Evolutionary conservation across 371 early-diverging fungal genomes (phyloP).

Genomic region (Apophysomyces elegans): DNA sequence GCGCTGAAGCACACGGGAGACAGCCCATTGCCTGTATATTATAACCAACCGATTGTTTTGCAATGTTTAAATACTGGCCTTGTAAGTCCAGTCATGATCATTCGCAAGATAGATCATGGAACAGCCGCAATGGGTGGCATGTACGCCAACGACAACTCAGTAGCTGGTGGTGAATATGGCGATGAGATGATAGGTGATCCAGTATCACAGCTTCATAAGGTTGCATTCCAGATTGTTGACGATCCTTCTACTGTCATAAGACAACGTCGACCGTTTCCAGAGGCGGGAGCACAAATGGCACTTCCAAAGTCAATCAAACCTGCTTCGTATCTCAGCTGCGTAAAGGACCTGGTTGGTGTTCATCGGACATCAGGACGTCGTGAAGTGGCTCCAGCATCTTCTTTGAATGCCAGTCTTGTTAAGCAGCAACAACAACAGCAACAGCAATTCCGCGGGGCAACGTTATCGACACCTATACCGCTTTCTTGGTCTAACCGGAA

Average conservation of each 20-base stretch:
- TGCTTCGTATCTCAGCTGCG: constrained; percentile 26
- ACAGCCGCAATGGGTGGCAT: constrained; percentile 67
- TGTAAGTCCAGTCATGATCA: constrained; percentile 74
- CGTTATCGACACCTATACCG: constrained; percentile 8
- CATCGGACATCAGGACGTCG: constrained; percentile 13
- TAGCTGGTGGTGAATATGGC: constrained; percentile 47
- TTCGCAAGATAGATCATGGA: constrained; percentile 76
- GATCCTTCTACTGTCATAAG: constrained; percentile 18
- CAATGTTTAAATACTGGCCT: constrained; percentile 78
- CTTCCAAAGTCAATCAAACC: constrained; percentile 15
- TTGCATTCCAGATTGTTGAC: constrained; percentile 76
- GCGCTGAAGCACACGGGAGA: constrained; percentile 50
- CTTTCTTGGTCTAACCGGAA: constrained; percentile 9
- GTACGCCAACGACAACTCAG: constrained; percentile 9
- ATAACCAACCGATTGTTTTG: constrained; percentile 77
- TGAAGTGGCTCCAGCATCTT: background rate
- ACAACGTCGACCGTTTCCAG: background rate
- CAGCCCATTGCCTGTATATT: constrained; percentile 67
- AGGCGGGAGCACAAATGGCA: background rate
- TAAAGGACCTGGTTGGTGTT: constrained; percentile 32
- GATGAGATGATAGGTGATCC: constrained; percentile 56
- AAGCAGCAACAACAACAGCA: constrained; percentile 15
- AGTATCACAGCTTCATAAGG: constrained; percentile 87
- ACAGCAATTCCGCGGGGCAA: background rate
- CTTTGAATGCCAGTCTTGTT: background rate